Percentiles rank a stretch among this genome's conserved stretches.
Conservation (phyloP, 306 rosid genomes). For the Begonia masoniana region DNA sequence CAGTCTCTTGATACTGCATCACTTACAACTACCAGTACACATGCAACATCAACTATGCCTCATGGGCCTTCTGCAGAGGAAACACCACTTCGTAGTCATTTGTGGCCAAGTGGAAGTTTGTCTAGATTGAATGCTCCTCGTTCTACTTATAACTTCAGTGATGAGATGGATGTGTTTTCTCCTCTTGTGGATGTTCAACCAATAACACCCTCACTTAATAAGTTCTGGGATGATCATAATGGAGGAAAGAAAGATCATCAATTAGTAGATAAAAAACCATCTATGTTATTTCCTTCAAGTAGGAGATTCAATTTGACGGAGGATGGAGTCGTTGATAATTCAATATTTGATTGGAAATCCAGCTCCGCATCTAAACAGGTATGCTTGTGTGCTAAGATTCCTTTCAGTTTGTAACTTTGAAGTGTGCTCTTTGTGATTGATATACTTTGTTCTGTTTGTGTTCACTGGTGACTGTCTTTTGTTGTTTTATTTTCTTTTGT, state of each 20-base stretch:
- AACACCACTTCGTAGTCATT: conserved; percentile 62
- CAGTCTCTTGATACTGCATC: conserved; percentile 41
- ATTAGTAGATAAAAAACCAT: conserved; percentile 58
- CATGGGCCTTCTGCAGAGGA: conserved; percentile 47
- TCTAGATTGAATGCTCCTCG: conserved; percentile 78
- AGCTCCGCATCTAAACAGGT: conserved; percentile 63
- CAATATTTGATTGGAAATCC: conserved; percentile 78
- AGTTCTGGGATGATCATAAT: conserved; percentile 69
- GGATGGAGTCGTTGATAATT: conserved; percentile 54
- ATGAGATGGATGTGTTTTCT: conserved; percentile 98
- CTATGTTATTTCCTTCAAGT: conserved; percentile 53
- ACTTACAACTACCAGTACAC: conserved; percentile 34
- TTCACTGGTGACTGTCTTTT: too few relatives aligned
- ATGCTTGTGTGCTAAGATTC: neutral
- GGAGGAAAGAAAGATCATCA: conserved; percentile 65
- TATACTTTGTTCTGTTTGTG: too few relatives aligned
- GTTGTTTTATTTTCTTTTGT: too few relatives aligned
- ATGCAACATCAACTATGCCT: conserved; percentile 30
- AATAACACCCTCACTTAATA: conserved; percentile 61
- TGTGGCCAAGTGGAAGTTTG: conserved; percentile 72
- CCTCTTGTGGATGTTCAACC: conserved; percentile 98
- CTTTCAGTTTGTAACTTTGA: too few relatives aligned
- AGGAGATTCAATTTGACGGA: conserved; percentile 59
- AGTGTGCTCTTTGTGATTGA: too few relatives aligned
- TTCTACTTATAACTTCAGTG: conserved; percentile 67